Conservation (phyloP, 169 alveolate species). For the Besnoitia besnoiti region DNA sequence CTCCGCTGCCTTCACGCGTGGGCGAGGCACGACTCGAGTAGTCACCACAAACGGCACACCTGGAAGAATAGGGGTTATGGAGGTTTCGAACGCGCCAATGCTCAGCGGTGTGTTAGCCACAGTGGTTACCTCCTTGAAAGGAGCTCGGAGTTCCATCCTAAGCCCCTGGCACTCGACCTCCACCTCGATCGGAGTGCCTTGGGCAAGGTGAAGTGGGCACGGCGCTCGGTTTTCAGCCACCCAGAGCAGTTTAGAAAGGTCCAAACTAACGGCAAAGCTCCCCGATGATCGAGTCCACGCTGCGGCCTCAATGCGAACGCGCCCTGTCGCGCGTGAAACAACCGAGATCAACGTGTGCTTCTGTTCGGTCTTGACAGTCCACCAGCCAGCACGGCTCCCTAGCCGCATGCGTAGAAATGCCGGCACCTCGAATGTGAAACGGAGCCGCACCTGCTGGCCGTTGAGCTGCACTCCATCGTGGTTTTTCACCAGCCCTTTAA, state of each 20-base stretch:
- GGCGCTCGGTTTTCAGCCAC: neutral
- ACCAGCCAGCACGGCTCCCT: neutral
- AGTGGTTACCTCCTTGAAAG: neutral
- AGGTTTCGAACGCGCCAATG: neutral
- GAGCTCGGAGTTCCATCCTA: neutral
- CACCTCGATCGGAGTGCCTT: neutral
- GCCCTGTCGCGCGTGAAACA: neutral
- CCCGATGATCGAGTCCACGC: neutral
- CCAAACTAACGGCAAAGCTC: neutral
- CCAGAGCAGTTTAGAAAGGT: neutral
- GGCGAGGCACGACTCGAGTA: neutral
- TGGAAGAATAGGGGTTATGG: neutral
- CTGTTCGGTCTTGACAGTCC: neutral
- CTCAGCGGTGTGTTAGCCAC: neutral
- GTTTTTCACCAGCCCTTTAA: neutral
- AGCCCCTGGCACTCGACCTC: slow-evolving; percentile 6
- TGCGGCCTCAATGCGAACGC: neutral
- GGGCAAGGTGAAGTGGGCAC: neutral
- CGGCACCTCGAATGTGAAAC: slow-evolving; percentile 23
- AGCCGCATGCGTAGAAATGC: neutral
- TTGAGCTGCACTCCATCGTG: neutral
- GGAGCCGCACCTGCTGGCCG: neutral
- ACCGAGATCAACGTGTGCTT: neutral
- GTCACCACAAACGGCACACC: slow-evolving; percentile 8
- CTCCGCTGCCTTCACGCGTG: slow-evolving; percentile 4